Percentiles rank a stretch among this genome's conserved stretches.
phyloP scores from a whole-genome alignment of 768 basidiomycete species.

The Mycena olivaceomarginata region DNA sequence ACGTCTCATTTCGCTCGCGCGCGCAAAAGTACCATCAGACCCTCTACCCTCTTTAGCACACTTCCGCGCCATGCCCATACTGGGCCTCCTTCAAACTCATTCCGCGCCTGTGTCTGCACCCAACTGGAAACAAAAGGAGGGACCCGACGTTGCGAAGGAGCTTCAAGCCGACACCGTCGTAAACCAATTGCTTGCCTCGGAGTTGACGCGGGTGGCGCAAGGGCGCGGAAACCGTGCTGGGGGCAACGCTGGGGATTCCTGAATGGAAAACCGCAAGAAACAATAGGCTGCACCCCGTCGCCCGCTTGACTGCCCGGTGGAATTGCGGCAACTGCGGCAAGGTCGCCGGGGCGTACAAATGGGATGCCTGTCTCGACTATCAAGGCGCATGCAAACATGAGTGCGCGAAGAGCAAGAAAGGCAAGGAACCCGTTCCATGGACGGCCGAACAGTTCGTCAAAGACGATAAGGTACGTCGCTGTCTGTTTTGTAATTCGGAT shows the following conservation, averaged over 20 bases:
- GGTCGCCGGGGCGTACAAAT: slow-evolving; percentile 55
- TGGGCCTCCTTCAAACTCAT: slow-evolving; percentile 47
- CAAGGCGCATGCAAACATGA: slow-evolving; percentile 75
- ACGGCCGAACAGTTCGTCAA: slow-evolving; percentile 70
- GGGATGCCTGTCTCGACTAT: slow-evolving; percentile 73
- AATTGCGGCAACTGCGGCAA: slow-evolving; percentile 71
- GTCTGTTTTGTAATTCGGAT: neutral
- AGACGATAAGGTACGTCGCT: slow-evolving; percentile 70
- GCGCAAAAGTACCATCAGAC: slow-evolving; percentile 8
- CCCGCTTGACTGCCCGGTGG: slow-evolving; percentile 77
- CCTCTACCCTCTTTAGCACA: slow-evolving; percentile 33
- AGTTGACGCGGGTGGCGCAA: slow-evolving; percentile 71
- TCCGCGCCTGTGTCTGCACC: slow-evolving; percentile 47
- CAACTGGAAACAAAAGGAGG: slow-evolving; percentile 43
- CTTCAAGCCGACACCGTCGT: slow-evolving; percentile 53
- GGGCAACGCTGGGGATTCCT: slow-evolving; percentile 67
- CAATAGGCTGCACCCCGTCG: slow-evolving; percentile 70
- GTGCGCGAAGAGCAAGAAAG: slow-evolving; percentile 63
- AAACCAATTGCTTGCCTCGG: slow-evolving; percentile 59
- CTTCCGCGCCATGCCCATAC: slow-evolving; percentile 42
- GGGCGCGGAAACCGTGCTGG: slow-evolving; percentile 65
- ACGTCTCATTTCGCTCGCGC: slow-evolving; percentile 25
- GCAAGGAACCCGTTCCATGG: slow-evolving; percentile 61
- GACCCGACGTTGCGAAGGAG: slow-evolving; percentile 50
- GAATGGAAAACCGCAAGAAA: slow-evolving; percentile 72